phyloP scores from a whole-genome alignment of 805 yeast genomes.

The Blastobotrys terrestris region DNA sequence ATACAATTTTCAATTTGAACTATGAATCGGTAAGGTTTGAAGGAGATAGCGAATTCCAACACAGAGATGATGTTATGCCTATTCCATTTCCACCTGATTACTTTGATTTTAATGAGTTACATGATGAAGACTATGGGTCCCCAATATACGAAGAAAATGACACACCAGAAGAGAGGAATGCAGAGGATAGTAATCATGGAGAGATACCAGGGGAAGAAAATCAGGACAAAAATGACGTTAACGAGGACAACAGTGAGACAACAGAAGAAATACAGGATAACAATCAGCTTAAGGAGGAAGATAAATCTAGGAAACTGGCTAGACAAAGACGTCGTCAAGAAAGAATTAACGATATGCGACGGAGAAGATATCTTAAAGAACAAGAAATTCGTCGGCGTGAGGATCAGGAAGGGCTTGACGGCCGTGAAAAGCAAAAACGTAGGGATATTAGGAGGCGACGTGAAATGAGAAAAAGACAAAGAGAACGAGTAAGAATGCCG shows the following conservation, averaged over 20 bases:
- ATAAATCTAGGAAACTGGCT: neutral
- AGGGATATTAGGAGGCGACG: neutral
- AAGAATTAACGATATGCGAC: neutral
- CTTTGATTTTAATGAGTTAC: constrained; percentile 1
- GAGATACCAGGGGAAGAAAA: neutral
- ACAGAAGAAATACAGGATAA: neutral
- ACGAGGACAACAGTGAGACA: neutral
- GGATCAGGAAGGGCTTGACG: neutral
- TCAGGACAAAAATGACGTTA: neutral
- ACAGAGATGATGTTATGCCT: constrained; percentile 16
- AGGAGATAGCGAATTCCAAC: constrained; percentile 17
- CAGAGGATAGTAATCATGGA: neutral
- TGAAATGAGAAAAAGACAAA: neutral
- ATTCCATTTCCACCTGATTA: constrained; percentile 7
- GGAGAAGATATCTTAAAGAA: neutral
- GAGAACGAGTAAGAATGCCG: neutral
- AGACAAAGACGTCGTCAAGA: neutral
- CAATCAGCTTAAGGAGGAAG: neutral
- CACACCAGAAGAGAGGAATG: neutral
- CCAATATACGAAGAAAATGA: neutral
- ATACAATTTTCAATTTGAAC: neutral
- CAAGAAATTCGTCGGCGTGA: neutral
- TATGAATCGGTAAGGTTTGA: constrained; percentile 16
- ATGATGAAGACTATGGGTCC: constrained; percentile 5
- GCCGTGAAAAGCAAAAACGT: neutral